Conservation (phyloP, 495 filamentous ascomycete species). For the Neurospora sp. region DNA sequence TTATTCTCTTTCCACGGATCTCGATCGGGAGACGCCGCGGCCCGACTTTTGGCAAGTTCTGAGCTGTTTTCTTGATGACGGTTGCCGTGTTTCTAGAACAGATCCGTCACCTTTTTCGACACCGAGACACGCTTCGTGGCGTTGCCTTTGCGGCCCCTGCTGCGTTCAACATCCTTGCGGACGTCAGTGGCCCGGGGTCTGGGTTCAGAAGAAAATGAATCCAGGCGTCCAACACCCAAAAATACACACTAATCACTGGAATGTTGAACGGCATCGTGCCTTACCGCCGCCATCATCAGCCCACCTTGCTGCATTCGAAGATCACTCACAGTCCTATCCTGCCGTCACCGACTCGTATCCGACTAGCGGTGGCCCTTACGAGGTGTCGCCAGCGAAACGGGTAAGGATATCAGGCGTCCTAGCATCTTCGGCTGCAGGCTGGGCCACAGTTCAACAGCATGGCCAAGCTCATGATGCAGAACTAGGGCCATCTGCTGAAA, state of each 20-base stretch:
- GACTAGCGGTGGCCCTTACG: background rate
- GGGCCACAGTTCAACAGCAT: background rate
- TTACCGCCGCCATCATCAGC: background rate
- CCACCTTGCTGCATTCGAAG: background rate
- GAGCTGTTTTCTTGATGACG: background rate
- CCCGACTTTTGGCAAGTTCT: background rate
- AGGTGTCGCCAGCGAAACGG: background rate
- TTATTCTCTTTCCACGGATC: background rate
- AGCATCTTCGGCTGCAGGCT: background rate
- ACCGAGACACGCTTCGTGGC: background rate
- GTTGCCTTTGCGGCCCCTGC: background rate
- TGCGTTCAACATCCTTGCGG: background rate
- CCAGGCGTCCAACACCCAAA: background rate
- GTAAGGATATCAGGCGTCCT: background rate
- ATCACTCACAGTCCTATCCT: background rate
- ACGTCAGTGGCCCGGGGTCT: background rate
- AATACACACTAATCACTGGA: background rate
- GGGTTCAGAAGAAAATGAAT: background rate
- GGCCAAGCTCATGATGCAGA: background rate
- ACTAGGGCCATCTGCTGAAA: background rate
- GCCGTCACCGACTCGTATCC: background rate
- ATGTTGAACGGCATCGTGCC: background rate
- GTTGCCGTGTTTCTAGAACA: background rate
- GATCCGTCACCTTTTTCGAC: background rate
- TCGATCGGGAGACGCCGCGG: background rate